Conservation (phyloP, 495 filamentous ascomycete genomes). For the Cercophora newfieldiana region DNA sequence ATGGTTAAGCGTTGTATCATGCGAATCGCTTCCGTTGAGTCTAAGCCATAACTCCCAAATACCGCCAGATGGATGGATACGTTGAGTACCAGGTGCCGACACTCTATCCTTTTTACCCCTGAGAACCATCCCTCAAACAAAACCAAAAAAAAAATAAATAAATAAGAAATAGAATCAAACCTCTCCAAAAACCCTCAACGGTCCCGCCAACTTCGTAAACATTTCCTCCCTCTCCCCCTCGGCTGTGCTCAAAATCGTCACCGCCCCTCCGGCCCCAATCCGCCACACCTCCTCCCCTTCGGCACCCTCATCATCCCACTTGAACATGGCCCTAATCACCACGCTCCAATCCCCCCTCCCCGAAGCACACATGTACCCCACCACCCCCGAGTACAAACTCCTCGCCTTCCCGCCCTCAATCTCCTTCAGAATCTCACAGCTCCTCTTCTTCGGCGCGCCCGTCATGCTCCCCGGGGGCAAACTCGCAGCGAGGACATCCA, state of each 20-base stretch:
- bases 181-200: slow-evolving; percentile 54
- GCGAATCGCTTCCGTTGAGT: slow-evolving; percentile 20
- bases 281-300: slow-evolving; percentile 61
- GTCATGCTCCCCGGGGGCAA: slow-evolving; percentile 95
- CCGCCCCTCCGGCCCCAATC: slow-evolving; percentile 84
- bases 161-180: too few relatives aligned
- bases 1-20: slow-evolving; percentile 18
- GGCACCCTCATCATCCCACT: slow-evolving; percentile 57
- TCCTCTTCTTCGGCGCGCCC: slow-evolving; percentile 87
- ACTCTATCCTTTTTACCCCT: background rate
- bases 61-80: slow-evolving; percentile 17
- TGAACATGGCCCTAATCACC: slow-evolving; percentile 76
- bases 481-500: slow-evolving; percentile 73
- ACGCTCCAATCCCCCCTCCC: slow-evolving; percentile 88
- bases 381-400: slow-evolving; percentile 84
- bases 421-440: slow-evolving; percentile 72
- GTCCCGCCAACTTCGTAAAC: slow-evolving; percentile 74
- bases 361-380: slow-evolving; percentile 84
- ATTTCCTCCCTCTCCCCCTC: slow-evolving; percentile 90
- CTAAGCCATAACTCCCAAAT: background rate
- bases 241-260: slow-evolving; percentile 75
- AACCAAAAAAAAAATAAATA: background rate
- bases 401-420: slow-evolving; percentile 67
- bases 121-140: background rate
- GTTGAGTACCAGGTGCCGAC: slow-evolving; percentile 23